Conservation (phyloP, 768 basidiomycete species). For the Pleurotus tuoliensis region DNA sequence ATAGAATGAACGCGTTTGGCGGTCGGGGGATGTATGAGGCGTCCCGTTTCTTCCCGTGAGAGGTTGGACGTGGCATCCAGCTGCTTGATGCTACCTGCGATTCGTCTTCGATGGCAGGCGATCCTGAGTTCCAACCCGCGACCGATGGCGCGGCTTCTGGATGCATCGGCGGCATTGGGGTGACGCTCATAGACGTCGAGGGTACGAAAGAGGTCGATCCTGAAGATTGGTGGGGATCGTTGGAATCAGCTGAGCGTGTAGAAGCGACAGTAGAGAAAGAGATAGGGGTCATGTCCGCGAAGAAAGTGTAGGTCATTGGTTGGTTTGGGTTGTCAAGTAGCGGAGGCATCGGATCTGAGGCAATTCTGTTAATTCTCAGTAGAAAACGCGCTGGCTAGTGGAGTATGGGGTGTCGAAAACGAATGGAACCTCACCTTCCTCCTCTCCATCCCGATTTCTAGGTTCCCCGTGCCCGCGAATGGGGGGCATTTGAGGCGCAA, state of each 20-base stretch:
- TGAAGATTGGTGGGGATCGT: constrained; percentile 20
- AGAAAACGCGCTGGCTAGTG: constrained; percentile 24
- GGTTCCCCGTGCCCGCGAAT: constrained; percentile 24
- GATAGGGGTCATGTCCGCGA: constrained; percentile 53
- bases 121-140: constrained; percentile 13
- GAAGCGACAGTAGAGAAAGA: constrained; percentile 29
- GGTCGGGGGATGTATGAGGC: constrained; percentile 78
- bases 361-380: constrained; percentile 12
- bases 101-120: constrained; percentile 14
- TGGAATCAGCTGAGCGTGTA: constrained; percentile 19
- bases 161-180: neutral
- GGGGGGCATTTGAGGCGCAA: constrained; percentile 26
- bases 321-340: constrained; percentile 51
- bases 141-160: neutral
- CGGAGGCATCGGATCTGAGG: constrained; percentile 45
- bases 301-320: constrained; percentile 60
- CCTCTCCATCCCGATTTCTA: constrained; percentile 23
- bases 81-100: constrained; percentile 16
- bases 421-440: constrained; percentile 13
- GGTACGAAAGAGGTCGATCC: constrained; percentile 23
- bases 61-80: constrained; percentile 14
- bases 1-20: constrained; percentile 84
- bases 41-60: constrained; percentile 62
- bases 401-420: neutral
- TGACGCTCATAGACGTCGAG: constrained; percentile 5